Percentiles rank a stretch among this genome's conserved stretches.
These are phyloP conservation scores for Gloeophyllum trabeum DNA, from an alignment of 768 basidiomycete genomes.

Conservation along the genomic window DNA sequence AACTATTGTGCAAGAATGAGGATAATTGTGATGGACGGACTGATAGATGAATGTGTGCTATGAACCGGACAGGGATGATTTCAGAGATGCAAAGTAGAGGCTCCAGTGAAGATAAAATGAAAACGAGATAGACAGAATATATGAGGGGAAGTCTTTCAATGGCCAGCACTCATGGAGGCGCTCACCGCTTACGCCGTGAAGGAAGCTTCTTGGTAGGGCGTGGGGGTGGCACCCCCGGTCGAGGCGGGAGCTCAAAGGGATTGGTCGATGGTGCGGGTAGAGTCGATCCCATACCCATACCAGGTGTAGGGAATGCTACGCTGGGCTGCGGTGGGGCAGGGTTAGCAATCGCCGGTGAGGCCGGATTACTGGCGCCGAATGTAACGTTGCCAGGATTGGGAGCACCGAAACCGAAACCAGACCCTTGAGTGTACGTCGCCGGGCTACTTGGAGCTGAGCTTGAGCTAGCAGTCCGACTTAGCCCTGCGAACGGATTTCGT, in stretches of 20 bases:
- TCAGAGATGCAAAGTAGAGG: too few species aligned
- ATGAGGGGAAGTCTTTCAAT: too few species aligned
- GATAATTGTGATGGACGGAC: too few species aligned
- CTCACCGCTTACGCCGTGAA: background rate
- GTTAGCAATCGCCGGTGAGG: constrained; percentile 8
- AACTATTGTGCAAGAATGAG: too few species aligned
- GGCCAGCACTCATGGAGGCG: background rate
- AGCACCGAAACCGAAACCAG: constrained; percentile 16
- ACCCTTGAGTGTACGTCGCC: background rate
- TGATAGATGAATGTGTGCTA: too few species aligned
- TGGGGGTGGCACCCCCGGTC: background rate
- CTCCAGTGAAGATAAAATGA: too few species aligned
- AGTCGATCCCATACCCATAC: background rate
- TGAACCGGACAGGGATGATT: too few species aligned
- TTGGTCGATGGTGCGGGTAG: background rate
- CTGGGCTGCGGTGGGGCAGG: background rate
- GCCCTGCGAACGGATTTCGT: too few species aligned
- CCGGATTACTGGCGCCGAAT: constrained; percentile 13
- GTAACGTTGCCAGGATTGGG: constrained; percentile 7
- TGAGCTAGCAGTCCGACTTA: background rate
- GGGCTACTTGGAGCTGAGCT: background rate
- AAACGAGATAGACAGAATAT: too few species aligned
- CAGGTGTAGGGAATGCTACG: background rate
- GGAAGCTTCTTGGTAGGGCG: constrained; percentile 1
- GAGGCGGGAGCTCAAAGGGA: background rate